phyloP scores from a whole-genome alignment of 106 monocot genomes.

The Narthecium ossifragum region DNA sequence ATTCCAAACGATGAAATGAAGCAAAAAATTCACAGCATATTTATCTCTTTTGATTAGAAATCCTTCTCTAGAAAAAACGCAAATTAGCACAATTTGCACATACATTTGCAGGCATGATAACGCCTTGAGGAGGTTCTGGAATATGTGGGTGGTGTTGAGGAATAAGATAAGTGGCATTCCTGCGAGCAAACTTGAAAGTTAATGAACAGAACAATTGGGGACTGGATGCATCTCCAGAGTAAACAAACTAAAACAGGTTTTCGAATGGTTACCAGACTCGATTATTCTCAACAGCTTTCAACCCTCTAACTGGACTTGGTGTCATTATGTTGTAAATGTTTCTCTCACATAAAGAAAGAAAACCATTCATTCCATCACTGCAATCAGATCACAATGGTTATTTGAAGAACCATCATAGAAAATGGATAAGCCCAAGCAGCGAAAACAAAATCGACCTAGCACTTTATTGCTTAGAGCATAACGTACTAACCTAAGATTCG shows the following conservation, averaged over 20 bases:
- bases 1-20: too few relatives aligned
- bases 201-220: not conserved
- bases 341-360: constrained; percentile 57
- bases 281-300: constrained; percentile 48
- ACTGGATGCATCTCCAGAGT: not conserved
- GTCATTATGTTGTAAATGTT: constrained; percentile 32
- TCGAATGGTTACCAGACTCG: constrained; percentile 51
- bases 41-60: too few relatives aligned
- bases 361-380: constrained; percentile 96
- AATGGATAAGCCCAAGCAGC: too few relatives aligned
- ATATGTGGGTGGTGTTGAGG: constrained; percentile 66
- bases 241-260: too few relatives aligned
- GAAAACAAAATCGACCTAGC: not conserved
- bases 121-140: constrained; percentile 83
- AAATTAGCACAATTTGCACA: too few relatives aligned
- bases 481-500: constrained; percentile 50
- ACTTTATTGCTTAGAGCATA: not conserved
- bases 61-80: too few relatives aligned
- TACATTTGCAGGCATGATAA: constrained; percentile 75
- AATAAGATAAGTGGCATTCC: constrained; percentile 84
- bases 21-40: too few relatives aligned
- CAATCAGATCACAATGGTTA: too few relatives aligned
- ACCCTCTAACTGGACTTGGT: constrained; percentile 46
- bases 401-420: too few relatives aligned
- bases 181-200: constrained; percentile 30